Conservation (phyloP, 495 filamentous ascomycete species). For the Trichoderma virens region DNA sequence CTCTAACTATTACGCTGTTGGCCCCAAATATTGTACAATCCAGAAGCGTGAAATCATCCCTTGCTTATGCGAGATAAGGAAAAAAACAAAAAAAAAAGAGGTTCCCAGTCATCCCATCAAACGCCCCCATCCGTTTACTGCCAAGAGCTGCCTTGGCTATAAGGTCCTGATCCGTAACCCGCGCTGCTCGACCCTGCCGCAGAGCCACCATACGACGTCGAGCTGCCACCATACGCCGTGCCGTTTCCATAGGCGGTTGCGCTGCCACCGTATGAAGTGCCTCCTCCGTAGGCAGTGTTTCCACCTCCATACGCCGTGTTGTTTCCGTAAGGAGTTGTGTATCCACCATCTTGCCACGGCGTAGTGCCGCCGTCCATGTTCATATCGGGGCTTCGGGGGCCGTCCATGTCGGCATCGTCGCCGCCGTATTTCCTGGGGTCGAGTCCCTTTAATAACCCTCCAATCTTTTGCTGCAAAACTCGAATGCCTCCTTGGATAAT, state of each 20-base stretch:
- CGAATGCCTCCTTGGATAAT: slow-evolving; percentile 86
- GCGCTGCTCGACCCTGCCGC: slow-evolving; percentile 55
- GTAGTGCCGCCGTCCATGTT: slow-evolving; percentile 49
- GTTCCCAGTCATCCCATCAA: slow-evolving; percentile 1
- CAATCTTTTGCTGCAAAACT: slow-evolving; percentile 78
- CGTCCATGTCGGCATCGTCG: slow-evolving; percentile 48
- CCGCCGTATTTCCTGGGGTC: slow-evolving; percentile 7
- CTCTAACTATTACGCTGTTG: slow-evolving; percentile 7
- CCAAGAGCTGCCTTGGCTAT: slow-evolving; percentile 44
- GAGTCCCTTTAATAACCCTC: slow-evolving; percentile 5
- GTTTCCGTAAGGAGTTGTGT: slow-evolving; percentile 65
- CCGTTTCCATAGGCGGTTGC: slow-evolving; percentile 64
- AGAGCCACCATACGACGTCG: slow-evolving; percentile 7
- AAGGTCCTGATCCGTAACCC: slow-evolving; percentile 55
- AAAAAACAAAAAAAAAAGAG: neutral
- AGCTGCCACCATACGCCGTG: slow-evolving; percentile 49
- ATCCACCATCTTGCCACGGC: slow-evolving; percentile 53
- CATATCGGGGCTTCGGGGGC: slow-evolving; percentile 51
- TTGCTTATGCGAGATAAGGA: neutral
- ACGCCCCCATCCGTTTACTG: slow-evolving; percentile 16
- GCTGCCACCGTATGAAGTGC: slow-evolving; percentile 44
- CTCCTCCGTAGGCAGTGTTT: slow-evolving; percentile 9
- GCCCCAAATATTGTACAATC: slow-evolving; percentile 1
- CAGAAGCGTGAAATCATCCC: slow-evolving; percentile 6
- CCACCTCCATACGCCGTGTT: slow-evolving; percentile 55